phyloP scores from a whole-genome alignment of 2,329 filamentous ascomycete genomes.

The Sporothrix globosa region DNA sequence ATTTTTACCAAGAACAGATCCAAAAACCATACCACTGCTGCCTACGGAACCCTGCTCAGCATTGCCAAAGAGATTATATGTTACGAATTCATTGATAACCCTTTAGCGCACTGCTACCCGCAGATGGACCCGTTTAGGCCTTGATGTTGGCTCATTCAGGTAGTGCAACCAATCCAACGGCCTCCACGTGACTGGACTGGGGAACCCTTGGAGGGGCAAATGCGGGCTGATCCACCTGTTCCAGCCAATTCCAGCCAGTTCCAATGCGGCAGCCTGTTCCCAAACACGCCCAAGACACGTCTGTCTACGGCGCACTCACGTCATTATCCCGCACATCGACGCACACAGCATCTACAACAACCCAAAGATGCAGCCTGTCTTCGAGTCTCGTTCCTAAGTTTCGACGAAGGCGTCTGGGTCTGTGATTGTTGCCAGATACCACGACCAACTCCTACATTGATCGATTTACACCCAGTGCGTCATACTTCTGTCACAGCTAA shows the following conservation, averaged over 20 bases:
- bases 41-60: too few relatives aligned
- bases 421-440: conserved; percentile 14
- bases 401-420: not conserved
- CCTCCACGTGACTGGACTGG: not conserved
- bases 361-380: conserved; percentile 1
- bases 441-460: not conserved
- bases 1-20: too few relatives aligned
- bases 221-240: not conserved
- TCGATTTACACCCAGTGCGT: too few relatives aligned
- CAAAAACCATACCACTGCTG: too few relatives aligned
- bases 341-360: not conserved
- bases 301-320: not conserved
- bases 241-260: conserved; percentile 22
- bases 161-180: not conserved
- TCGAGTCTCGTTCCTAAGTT: not conserved
- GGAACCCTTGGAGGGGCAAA: conserved; percentile 14
- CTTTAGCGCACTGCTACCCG: not conserved
- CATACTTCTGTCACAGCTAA: too few relatives aligned
- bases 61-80: too few relatives aligned
- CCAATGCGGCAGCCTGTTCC: conserved; percentile 16
- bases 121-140: not conserved
- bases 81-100: too few relatives aligned
- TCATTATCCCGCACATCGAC: not conserved
- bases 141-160: not conserved
- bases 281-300: conserved; percentile 13